These are phyloP conservation scores for Podaxis mareebaensis DNA, from an alignment of 768 basidiomycete species.

Conservation along the genomic window DNA sequence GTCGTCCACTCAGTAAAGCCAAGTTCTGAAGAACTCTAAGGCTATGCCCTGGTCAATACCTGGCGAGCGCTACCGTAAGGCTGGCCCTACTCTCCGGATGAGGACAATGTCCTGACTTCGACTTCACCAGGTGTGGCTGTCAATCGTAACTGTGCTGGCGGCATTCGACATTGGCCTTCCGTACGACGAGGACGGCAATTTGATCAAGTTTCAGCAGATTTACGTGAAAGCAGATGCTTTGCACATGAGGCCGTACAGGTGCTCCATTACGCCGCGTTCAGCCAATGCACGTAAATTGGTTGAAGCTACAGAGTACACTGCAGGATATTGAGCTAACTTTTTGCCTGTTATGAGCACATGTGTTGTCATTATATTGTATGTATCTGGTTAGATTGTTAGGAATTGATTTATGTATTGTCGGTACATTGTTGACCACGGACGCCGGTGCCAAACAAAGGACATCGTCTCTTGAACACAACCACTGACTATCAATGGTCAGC, in stretches of 20 bases:
- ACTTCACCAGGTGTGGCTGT: conserved; percentile 23
- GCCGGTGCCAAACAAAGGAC: conserved; percentile 8
- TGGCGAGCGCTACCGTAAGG: conserved; percentile 14
- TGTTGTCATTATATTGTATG: not conserved
- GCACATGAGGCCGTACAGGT: conserved; percentile 5
- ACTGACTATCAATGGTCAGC: conserved; percentile 6
- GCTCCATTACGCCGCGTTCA: conserved; percentile 11
- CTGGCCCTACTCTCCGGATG: not conserved
- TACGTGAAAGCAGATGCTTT: conserved; percentile 6
- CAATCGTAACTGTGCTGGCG: conserved; percentile 29
- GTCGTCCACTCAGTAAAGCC: not conserved
- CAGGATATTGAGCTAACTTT: not conserved
- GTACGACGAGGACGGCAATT: conserved; percentile 23
- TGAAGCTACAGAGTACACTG: conserved; percentile 7
- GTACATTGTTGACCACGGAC: conserved; percentile 1
- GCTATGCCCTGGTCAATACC: conserved; percentile 13
- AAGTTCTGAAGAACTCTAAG: not conserved
- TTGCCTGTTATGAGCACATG: not conserved
- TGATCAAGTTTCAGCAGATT: conserved; percentile 23
- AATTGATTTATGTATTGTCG: not conserved
- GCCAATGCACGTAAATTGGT: not conserved
- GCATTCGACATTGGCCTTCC: conserved; percentile 29
- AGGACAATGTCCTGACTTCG: not conserved
- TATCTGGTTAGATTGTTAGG: not conserved
- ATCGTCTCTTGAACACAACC: not conserved